Evolutionary conservation across 179 eudicot genomes (phyloP), one percentile per base, ranked within the genome.

Genomic region (Heliamphora pulchella): DNA sequence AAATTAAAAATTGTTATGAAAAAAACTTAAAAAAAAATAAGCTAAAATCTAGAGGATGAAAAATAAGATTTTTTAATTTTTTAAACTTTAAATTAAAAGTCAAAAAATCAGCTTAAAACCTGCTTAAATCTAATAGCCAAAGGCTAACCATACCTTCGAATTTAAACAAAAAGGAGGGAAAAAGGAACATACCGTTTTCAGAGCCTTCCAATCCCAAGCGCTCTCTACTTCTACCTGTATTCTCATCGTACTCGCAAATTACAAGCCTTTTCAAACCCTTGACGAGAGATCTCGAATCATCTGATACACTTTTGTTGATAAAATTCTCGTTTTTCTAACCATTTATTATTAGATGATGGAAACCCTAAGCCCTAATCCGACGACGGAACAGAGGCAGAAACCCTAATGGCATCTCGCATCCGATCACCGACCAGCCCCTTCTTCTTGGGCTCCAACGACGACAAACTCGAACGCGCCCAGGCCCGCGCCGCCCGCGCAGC

Each of bases 401-500:
- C 54, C 77, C 0, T 82, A 5, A 80, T 53, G 64, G 39, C 74
- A 51, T 39, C 39, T 62, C 74, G 78, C 65, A 74, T 63, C 84
- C 86, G 78, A 82, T 92, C 97, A 3, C 96, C 97, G 6, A 81
- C 85, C 0, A 90, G 91, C 73, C 91, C 94, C 11, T 89, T 92
- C 83, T 82, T 91, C 77, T 58, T 93, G 22, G 96, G 91, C 66
- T 89, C 94, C 74, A 93, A 93, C 76, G 92, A 93, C 71, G 98
- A 93, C 86, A 79, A 87, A 9, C 91, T 91, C 58, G 98, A 93
- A 83, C 94, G 98, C 54, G 97, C 93, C 31, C 94, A 92, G 79
- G 93, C 94, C 81, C 93, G 97, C 66, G 94, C 93, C 1, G 96
- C 96, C 67, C 92, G 94, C 22, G 94, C 96, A 18, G 96, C 97